A percentile compares a stretch with the other conserved stretches of the same genome.
phyloP scores from a whole-genome alignment of 2,329 filamentous ascomycete genomes.

The Sarocladium strictum region DNA sequence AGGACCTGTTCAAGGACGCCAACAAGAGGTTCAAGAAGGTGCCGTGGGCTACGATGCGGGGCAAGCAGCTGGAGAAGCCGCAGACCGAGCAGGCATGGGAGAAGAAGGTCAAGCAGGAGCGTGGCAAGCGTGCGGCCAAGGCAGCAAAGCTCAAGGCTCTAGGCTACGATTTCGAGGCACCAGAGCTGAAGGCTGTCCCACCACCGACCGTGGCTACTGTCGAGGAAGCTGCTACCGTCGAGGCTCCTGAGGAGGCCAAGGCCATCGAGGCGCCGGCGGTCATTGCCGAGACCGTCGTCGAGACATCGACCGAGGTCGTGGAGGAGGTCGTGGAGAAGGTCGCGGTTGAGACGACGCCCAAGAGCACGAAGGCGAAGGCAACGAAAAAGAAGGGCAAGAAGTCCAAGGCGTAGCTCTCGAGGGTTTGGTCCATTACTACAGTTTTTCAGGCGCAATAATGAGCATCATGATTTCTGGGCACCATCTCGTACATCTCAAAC shows the following conservation, averaged over 20 bases:
- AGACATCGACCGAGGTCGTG: constrained; percentile 17
- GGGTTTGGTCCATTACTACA: constrained; percentile 14
- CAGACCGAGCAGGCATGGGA: constrained; percentile 73
- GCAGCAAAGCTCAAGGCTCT: constrained; percentile 70
- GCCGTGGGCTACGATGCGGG: constrained; percentile 82
- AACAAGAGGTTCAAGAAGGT: constrained; percentile 85
- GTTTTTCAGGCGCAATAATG: constrained; percentile 12
- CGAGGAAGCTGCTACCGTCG: constrained; percentile 28
- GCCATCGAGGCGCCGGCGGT: constrained; percentile 31
- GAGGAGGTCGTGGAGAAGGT: constrained; percentile 20
- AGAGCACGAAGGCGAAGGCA: constrained; percentile 30
- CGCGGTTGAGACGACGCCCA: constrained; percentile 19
- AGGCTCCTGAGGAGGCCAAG: constrained; percentile 19
- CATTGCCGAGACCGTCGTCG: constrained; percentile 22
- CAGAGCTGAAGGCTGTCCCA: constrained; percentile 56
- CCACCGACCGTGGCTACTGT: constrained; percentile 33
- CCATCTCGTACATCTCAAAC: too few relatives aligned
- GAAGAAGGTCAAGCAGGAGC: constrained; percentile 66
- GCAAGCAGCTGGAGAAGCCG: constrained; percentile 66
- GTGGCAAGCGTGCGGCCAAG: constrained; percentile 61
- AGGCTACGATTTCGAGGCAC: constrained; percentile 78
- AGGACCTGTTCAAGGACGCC: constrained; percentile 81
- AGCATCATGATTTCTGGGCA: constrained; percentile 7
- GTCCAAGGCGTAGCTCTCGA: constrained; percentile 28
- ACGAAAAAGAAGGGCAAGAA: constrained; percentile 31